A percentile compares a stretch with the other conserved stretches of the same genome.
These are phyloP conservation scores for Corynespora cassiicola DNA, from an alignment of 2,329 filamentous ascomycete species.

Conservation along the genomic window DNA sequence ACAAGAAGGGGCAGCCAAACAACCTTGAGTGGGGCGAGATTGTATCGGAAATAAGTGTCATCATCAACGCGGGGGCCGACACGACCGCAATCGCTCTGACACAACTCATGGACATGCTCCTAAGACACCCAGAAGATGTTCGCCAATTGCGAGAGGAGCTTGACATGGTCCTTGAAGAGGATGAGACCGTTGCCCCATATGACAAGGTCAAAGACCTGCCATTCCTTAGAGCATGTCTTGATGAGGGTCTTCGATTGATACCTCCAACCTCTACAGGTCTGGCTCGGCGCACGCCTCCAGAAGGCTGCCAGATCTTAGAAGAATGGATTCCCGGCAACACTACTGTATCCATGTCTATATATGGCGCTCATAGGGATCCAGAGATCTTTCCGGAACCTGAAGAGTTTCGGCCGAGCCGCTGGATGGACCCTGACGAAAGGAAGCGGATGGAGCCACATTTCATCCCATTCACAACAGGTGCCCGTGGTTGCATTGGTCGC, in stretches of 20 bases:
- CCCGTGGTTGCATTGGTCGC: constrained; percentile 4
- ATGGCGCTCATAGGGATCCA: constrained; percentile 4
- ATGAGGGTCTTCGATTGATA: constrained; percentile 52
- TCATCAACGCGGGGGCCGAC: constrained; percentile 10
- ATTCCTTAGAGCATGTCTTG: constrained; percentile 46
- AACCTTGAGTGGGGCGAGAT: constrained; percentile 9
- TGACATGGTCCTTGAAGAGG: constrained; percentile 10
- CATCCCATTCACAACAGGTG: constrained; percentile 2
- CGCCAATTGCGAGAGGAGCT: constrained; percentile 11
- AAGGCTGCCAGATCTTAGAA: constrained; percentile 45
- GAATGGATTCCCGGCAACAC: constrained; percentile 40
- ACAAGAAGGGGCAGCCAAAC: constrained; percentile 28
- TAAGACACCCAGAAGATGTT: constrained; percentile 9
- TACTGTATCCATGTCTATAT: constrained; percentile 25
- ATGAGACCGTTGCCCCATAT: constrained; percentile 11
- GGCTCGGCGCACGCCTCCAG: constrained; percentile 46
- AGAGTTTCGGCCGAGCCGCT: not conserved
- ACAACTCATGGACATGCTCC: constrained; percentile 10
- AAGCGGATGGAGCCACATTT: constrained; percentile 2
- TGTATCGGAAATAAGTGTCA: constrained; percentile 10
- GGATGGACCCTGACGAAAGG: constrained; percentile 1
- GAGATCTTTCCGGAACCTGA: not conserved
- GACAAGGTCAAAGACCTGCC: constrained; percentile 5
- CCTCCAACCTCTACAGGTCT: constrained; percentile 48
- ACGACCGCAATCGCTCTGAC: constrained; percentile 16